Evolutionary conservation across 2,329 filamentous ascomycete genomes (phyloP).

Genomic region (Coniochaeta sp.): DNA sequence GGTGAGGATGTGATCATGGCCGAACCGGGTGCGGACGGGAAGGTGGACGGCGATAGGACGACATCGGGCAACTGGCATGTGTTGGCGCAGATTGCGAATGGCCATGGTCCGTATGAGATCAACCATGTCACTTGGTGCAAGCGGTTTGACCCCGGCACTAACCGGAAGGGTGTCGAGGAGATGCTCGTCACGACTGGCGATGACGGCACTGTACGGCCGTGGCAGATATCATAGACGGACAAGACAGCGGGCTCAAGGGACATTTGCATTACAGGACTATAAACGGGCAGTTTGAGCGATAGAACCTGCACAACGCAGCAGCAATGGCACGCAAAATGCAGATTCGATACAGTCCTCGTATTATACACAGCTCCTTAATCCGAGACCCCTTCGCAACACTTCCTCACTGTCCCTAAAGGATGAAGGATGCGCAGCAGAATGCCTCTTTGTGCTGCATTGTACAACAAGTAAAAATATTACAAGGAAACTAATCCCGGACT

Average conservation of each 20-base stretch:
- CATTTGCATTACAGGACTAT: neutral
- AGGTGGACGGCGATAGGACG: neutral
- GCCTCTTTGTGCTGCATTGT: neutral
- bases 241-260: neutral
- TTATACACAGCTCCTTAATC: neutral
- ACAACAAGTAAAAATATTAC: neutral
- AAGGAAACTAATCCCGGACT: neutral
- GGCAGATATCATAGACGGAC: constrained; percentile 40
- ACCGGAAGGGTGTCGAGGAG: constrained; percentile 59
- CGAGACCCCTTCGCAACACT: neutral
- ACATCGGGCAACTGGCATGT: constrained; percentile 58
- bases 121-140: constrained; percentile 89
- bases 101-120: constrained; percentile 88
- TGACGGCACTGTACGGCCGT: constrained; percentile 80
- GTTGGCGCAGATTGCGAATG: constrained; percentile 60
- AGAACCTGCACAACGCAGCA: too few relatives aligned
- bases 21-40: constrained; percentile 9
- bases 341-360: neutral
- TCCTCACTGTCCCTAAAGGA: neutral
- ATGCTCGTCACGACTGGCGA: constrained; percentile 88
- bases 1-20: constrained; percentile 20
- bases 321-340: neutral
- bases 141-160: constrained; percentile 59
- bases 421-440: neutral
- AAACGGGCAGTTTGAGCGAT: neutral